Percentiles rank a stretch among this genome's conserved stretches.
These are phyloP conservation scores for Aspergillus fumigatiaffinis DNA, from an alignment of 2,329 filamentous ascomycete species.

Conservation along the genomic window DNA sequence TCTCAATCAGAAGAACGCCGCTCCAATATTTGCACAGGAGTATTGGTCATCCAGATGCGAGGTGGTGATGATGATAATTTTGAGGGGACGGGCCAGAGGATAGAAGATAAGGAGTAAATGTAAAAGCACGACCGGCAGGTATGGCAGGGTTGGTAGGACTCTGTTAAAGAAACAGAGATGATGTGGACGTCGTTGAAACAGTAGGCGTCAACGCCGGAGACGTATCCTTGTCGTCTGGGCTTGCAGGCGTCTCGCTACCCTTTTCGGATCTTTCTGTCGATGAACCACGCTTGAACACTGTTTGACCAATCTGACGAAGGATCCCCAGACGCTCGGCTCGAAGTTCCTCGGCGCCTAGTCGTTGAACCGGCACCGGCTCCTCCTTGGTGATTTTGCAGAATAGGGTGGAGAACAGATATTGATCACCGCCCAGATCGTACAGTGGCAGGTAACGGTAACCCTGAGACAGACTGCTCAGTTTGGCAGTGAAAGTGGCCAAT, in stretches of 20 bases:
- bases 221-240: constrained; percentile 30
- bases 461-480: constrained; percentile 81
- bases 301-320: constrained; percentile 41
- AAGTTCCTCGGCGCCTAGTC: constrained; percentile 36
- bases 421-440: constrained; percentile 82
- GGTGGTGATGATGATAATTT: neutral
- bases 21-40: constrained; percentile 17
- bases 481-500: constrained; percentile 87
- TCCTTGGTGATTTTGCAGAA: constrained; percentile 81
- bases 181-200: constrained; percentile 33
- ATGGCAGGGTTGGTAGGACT: neutral
- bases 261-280: constrained; percentile 37
- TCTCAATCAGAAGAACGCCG: constrained; percentile 14
- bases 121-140: neutral
- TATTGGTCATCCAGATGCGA: neutral
- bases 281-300: constrained; percentile 41
- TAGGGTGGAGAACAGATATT: constrained; percentile 89
- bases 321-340: constrained; percentile 40
- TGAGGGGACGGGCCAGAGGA: constrained; percentile 1
- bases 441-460: constrained; percentile 91
- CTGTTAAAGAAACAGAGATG: constrained; percentile 22
- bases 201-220: constrained; percentile 35
- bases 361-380: constrained; percentile 43
- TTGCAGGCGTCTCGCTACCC: constrained; percentile 24
- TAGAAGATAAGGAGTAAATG: constrained; percentile 3